phyloP scores from a whole-genome alignment of 2,329 filamentous ascomycete genomes.

The Fonsecaea pedrosoi region DNA sequence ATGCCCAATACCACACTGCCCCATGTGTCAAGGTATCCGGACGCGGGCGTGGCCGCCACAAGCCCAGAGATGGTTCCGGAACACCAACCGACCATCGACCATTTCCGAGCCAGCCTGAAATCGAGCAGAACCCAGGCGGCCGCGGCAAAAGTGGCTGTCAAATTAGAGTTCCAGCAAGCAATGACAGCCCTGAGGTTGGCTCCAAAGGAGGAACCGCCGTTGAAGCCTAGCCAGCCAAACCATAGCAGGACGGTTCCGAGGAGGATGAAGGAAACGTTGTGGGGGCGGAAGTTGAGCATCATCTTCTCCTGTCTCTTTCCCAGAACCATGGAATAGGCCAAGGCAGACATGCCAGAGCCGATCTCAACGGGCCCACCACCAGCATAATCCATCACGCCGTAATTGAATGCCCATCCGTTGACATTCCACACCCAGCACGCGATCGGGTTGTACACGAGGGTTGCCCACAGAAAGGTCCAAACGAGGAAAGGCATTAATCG shows the following conservation, averaged over 20 bases:
- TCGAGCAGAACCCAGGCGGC: slow-evolving; percentile 96
- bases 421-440: slow-evolving; percentile 97
- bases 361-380: slow-evolving; percentile 98
- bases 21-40: slow-evolving; percentile 65
- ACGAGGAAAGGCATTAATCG: slow-evolving; percentile 92
- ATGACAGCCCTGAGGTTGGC: slow-evolving; percentile 92
- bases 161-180: slow-evolving; percentile 97
- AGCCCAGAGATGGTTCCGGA: slow-evolving; percentile 86
- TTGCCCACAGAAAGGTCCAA: slow-evolving; percentile 95
- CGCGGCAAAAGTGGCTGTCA: slow-evolving; percentile 89
- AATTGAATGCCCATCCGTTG: slow-evolving; percentile 90
- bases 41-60: slow-evolving; percentile 83
- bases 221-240: slow-evolving; percentile 99
- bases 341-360: slow-evolving; percentile 85
- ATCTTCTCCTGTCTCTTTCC: slow-evolving; percentile 97
- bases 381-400: slow-evolving; percentile 94
- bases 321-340: slow-evolving; percentile 95
- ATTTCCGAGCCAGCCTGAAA: slow-evolving; percentile 91
- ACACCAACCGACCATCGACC: slow-evolving; percentile 93
- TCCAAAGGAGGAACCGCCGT: slow-evolving; percentile 92
- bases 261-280: slow-evolving; percentile 97
- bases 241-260: slow-evolving; percentile 94
- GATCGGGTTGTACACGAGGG: slow-evolving; percentile 94
- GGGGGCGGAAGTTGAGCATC: slow-evolving; percentile 99
- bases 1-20: slow-evolving; percentile 67